These are phyloP conservation scores for Cladophialophora carrionii DNA, from an alignment of 2,329 filamentous ascomycete genomes.

Conservation along the genomic window DNA sequence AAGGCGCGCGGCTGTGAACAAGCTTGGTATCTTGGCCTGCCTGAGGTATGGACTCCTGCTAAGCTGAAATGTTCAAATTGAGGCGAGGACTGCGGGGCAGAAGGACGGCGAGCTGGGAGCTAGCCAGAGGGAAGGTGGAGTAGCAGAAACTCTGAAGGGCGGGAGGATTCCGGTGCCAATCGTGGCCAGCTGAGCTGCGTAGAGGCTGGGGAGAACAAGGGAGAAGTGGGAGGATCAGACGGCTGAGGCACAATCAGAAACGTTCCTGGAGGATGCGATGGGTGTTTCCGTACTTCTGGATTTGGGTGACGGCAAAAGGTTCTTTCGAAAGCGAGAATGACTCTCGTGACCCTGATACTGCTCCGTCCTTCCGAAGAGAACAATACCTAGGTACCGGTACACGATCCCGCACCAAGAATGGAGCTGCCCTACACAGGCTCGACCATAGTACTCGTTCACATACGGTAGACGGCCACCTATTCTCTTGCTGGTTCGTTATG, in stretches of 20 bases:
- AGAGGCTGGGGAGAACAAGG: background rate
- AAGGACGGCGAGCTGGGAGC: slow-evolving; percentile 16
- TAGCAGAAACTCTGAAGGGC: slow-evolving; percentile 8
- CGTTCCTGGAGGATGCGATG: background rate
- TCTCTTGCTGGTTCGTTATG: background rate
- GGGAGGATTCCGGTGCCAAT: slow-evolving; percentile 12
- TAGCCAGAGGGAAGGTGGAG: slow-evolving; percentile 20
- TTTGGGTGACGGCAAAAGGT: background rate
- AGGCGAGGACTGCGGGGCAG: slow-evolving; percentile 33
- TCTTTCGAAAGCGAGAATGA: background rate
- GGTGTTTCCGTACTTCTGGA: background rate
- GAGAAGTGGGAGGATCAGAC: background rate
- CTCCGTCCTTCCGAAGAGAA: background rate
- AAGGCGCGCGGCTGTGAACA: slow-evolving; percentile 23
- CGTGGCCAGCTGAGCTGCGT: background rate
- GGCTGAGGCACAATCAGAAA: background rate
- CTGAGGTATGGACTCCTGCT: slow-evolving; percentile 28
- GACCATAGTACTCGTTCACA: too few relatives aligned
- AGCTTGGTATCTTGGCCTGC: slow-evolving; percentile 30
- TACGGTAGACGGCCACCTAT: background rate
- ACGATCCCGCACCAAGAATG: too few relatives aligned
- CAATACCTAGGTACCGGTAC: background rate
- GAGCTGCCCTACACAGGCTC: too few relatives aligned
- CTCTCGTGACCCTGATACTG: background rate
- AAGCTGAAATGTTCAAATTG: slow-evolving; percentile 32